Evolutionary conservation across 2,329 filamentous ascomycete genomes (phyloP).

Genomic region (Fusarium cyanostomum): DNA sequence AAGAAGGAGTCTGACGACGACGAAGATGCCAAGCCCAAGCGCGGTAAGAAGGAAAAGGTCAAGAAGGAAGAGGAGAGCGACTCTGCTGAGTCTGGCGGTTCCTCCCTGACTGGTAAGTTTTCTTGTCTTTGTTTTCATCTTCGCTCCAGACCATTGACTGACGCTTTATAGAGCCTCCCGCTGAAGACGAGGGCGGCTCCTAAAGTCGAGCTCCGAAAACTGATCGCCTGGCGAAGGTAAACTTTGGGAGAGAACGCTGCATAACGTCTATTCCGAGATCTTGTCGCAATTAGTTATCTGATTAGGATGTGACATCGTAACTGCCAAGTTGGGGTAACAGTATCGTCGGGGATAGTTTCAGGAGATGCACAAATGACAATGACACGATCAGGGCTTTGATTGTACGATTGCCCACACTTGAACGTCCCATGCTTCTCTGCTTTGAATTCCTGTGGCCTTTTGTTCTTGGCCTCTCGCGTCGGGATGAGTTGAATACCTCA

Average conservation of each 20-base stretch:
- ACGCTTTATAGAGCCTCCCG: conserved; percentile 20
- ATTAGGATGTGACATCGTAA: conserved; percentile 19
- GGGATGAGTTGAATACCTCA: neutral
- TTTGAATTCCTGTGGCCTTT: neutral
- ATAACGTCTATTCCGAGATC: conserved; percentile 1
- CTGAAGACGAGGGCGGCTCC: conserved; percentile 21
- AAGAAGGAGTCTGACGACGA: conserved; percentile 43
- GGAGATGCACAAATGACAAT: conserved; percentile 2
- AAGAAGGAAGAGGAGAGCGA: conserved; percentile 37
- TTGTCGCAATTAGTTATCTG: conserved; percentile 29
- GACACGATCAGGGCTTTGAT: neutral
- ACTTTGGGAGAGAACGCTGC: neutral
- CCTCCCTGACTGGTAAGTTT: conserved; percentile 34
- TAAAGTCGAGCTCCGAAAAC: conserved; percentile 1
- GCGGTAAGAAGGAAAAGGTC: conserved; percentile 23
- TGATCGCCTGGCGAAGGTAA: neutral
- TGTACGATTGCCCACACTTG: neutral
- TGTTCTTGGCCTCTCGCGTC: neutral
- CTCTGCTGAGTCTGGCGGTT: conserved; percentile 11
- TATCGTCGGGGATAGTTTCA: conserved; percentile 7
- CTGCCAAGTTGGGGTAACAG: conserved; percentile 22
- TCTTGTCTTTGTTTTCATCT: neutral
- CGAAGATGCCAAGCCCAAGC: conserved; percentile 33
- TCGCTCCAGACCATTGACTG: conserved; percentile 1
- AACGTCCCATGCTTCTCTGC: neutral